Base-by-base conservation (phyloP, 2,329 filamentous ascomycete species). In the Talaromyces marneffei region DNA sequence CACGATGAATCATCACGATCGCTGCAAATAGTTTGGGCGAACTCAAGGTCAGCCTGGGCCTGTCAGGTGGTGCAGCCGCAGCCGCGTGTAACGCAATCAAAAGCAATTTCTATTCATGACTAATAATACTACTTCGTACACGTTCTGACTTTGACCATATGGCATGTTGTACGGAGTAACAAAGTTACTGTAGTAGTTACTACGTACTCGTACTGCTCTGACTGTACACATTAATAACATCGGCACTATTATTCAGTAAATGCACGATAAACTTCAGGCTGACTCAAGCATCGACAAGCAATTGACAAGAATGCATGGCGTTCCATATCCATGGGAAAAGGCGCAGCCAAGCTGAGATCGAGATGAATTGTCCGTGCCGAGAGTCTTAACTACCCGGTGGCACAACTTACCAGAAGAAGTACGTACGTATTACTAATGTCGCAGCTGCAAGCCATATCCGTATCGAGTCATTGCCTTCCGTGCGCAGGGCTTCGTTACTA, bases 251-350 rank as follows among this genome's bases (percentile, higher is more conserved):
- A 4, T n/a, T 14, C 14, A 50, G 31, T 8, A 12, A 27, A 10
- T 31, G 29, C 46, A 31, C 10, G 3, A 18, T 55, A 23, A 3
- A 25, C 35, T 39, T 55, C 52, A 27, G 33, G 33, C 52, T 37
- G 52, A 39, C 31, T 55, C 18, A 55, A 55, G 46, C 46, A 50
- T 27, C 12, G 46, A 50, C 46, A 50, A 50, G 52, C 46, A 50
- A 52, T 52, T 2, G 46, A 52, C 46, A 55, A 39, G 52, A 27
- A 16, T 14, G 8, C 18, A 37, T 37, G 31, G 52, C 52, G 35
- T 14, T 39, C 52, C 4, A 6, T 31, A 35, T 14, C 8, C 52
- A 31, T 31, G 39, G 52, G 23, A 27, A 55, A 55, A 37, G 33
- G 20, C 52, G 52, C 9, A 55, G 52, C 52, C 52, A 55, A 37